These are phyloP conservation scores for Pseudofabraea citricarpa DNA, from an alignment of 2,329 filamentous ascomycete genomes.

Conservation along the genomic window DNA sequence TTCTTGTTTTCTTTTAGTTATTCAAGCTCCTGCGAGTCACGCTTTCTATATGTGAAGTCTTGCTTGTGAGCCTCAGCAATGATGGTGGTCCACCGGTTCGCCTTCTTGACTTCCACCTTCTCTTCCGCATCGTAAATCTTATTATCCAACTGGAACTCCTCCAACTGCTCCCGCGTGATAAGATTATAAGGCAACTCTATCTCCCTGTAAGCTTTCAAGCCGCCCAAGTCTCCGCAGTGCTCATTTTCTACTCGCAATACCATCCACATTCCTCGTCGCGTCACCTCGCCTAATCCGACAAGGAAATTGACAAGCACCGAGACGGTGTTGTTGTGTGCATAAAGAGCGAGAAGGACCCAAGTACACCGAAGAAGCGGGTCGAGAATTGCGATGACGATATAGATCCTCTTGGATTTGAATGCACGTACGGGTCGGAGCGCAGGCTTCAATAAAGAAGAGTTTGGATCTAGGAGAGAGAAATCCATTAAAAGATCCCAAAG, in stretches of 20 bases:
- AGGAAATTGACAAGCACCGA: background rate
- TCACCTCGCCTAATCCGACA: background rate
- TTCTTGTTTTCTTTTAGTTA: too few relatives aligned
- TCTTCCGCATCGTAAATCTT: too few relatives aligned
- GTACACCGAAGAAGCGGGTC: slow-evolving; percentile 83
- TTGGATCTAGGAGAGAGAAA: slow-evolving; percentile 76
- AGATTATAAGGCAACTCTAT: background rate
- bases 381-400: slow-evolving; percentile 75
- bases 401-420: slow-evolving; percentile 72
- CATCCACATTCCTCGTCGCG: background rate
- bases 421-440: slow-evolving; percentile 71
- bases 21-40: too few relatives aligned
- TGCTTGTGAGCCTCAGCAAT: too few relatives aligned
- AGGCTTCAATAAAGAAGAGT: slow-evolving; percentile 48
- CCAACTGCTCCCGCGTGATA: background rate
- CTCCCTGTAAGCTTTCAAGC: background rate
- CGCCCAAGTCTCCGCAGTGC: background rate
- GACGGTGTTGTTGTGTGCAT: background rate
- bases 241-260: background rate
- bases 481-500: slow-evolving; percentile 94
- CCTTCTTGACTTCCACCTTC: too few relatives aligned
- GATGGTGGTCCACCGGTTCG: too few relatives aligned
- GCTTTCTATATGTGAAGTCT: too few relatives aligned
- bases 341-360: slow-evolving; percentile 67
- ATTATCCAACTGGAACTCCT: too few relatives aligned